These are phyloP conservation scores for Gymnopilus junonius DNA, from an alignment of 768 basidiomycete genomes.

Conservation along the genomic window DNA sequence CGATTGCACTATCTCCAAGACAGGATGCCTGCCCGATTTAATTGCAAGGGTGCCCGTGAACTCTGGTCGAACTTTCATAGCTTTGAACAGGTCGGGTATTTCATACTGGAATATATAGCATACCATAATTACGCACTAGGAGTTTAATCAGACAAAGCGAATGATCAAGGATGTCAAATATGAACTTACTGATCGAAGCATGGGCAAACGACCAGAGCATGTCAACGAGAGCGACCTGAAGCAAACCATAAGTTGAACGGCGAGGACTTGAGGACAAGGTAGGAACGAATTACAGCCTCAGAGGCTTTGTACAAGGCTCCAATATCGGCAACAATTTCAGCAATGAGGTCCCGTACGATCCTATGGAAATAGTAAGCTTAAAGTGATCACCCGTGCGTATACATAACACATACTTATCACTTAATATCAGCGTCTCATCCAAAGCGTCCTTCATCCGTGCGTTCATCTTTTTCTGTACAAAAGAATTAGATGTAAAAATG, in stretches of 20 bases:
- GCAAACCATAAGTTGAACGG: not conserved
- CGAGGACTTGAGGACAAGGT: not conserved
- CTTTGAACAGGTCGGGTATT: not conserved
- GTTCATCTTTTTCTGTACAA: constrained; percentile 79
- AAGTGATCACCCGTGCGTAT: not conserved
- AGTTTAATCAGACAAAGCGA: not conserved
- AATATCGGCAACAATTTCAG: constrained; percentile 69
- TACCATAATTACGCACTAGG: constrained; percentile 54
- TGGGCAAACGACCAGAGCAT: constrained; percentile 91
- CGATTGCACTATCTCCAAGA: constrained; percentile 75
- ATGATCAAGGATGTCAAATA: not conserved
- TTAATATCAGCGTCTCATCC: constrained; percentile 87
- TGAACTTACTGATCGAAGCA: constrained; percentile 70
- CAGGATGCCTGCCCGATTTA: constrained; percentile 87
- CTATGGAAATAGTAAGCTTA: constrained; percentile 39
- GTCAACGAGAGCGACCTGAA: constrained; percentile 84
- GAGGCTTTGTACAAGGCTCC: constrained; percentile 88
- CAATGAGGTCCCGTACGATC: constrained; percentile 79
- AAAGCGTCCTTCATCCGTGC: constrained; percentile 88
- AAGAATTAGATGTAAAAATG: not conserved
- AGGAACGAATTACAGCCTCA: constrained; percentile 65
- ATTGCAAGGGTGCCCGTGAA: constrained; percentile 90
- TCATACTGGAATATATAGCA: not conserved
- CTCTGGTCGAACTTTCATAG: constrained; percentile 77
- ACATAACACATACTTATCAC: constrained; percentile 59